These are phyloP conservation scores for Boletus pseudo-olivaceus DNA, from an alignment of 768 basidiomycete genomes.

Conservation along the genomic window DNA sequence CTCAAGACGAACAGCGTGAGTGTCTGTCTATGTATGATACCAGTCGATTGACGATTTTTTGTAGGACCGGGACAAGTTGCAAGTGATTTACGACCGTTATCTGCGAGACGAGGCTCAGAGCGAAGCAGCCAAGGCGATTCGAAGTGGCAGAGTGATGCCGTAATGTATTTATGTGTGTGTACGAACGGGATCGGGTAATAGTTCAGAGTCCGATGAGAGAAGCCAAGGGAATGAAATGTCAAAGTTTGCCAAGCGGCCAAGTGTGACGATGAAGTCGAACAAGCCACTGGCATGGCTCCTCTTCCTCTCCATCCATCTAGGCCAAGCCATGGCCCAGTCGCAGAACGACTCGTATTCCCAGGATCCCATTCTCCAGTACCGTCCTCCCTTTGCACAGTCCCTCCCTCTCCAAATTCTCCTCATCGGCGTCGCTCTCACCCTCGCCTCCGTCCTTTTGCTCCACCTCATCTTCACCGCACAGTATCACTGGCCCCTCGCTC, in stretches of 20 bases:
- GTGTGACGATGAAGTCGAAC: not conserved
- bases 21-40: not conserved
- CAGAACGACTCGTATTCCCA: conserved; percentile 10
- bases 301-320: conserved; percentile 7
- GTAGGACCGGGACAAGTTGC: conserved; percentile 41
- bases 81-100: conserved; percentile 51
- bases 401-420: conserved; percentile 89
- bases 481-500: conserved; percentile 93
- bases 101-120: conserved; percentile 55
- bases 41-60: no score
- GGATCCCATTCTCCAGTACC: conserved; percentile 76
- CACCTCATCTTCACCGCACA: conserved; percentile 94
- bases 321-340: conserved; percentile 22
- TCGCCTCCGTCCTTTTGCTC: conserved; percentile 80
- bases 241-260: not conserved
- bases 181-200: not conserved
- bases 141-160: conserved; percentile 42
- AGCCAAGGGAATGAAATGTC: not conserved
- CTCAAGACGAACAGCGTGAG: conserved; percentile 42
- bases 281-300: not conserved
- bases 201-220: not conserved
- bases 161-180: not conserved
- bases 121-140: conserved; percentile 49
- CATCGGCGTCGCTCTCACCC: conserved; percentile 79
- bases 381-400: conserved; percentile 81